Evolutionary conservation across 768 basidiomycete genomes (phyloP).

Genomic region (Serpula lacrymans): DNA sequence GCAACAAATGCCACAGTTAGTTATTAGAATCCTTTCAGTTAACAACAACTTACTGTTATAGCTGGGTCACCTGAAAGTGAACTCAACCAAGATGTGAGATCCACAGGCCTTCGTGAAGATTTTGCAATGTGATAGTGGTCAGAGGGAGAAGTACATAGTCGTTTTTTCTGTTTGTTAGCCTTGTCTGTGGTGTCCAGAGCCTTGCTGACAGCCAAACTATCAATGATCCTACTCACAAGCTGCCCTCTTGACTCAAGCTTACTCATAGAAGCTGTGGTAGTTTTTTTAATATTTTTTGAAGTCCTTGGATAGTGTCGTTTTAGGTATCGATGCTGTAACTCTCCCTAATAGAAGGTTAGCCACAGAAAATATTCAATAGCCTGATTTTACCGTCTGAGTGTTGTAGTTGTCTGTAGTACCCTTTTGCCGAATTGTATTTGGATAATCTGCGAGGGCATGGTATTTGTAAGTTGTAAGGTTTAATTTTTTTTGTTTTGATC

Average conservation of each 20-base stretch:
- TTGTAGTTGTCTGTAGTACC: background rate
- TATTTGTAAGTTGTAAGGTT: conserved; percentile 3
- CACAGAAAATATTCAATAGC: background rate
- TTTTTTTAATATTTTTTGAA: conserved; percentile 26
- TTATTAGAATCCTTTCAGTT: background rate
- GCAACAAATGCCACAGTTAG: background rate
- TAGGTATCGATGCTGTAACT: too few relatives aligned
- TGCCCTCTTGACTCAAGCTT: conserved; percentile 16
- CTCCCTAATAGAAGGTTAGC: too few relatives aligned
- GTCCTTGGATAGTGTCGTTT: conserved; percentile 30
- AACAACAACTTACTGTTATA: conserved; percentile 7
- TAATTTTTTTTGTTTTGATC: conserved; percentile 3
- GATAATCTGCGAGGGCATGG: conserved; percentile 5
- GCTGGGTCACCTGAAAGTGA: conserved; percentile 20
- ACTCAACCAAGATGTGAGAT: conserved; percentile 12
- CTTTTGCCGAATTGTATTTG: background rate
- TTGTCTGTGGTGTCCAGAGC: background rate
- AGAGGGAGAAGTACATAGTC: conserved; percentile 5
- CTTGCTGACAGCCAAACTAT: background rate
- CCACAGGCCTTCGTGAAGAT: background rate
- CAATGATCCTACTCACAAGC: conserved; percentile 12
- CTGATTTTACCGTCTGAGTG: background rate
- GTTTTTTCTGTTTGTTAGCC: background rate
- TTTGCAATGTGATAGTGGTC: conserved; percentile 21
- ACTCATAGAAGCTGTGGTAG: conserved; percentile 23